A percentile compares a stretch with the other conserved stretches of the same genome.
phyloP scores from a whole-genome alignment of 2,329 filamentous ascomycete genomes.

The Ophiosphaerella korrae region DNA sequence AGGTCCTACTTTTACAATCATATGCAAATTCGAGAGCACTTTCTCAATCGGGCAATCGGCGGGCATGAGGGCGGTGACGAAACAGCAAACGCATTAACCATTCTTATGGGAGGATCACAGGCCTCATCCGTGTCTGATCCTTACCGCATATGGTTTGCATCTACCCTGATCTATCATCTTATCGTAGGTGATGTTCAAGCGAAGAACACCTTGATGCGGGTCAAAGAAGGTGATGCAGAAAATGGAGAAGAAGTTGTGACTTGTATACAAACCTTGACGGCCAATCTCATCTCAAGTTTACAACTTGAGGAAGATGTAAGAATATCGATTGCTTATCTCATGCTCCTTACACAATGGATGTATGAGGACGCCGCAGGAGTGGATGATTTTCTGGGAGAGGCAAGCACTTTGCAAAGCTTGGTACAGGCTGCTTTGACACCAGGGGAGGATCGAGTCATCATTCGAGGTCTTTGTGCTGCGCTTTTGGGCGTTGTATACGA shows the following conservation, averaged over 20 bases:
- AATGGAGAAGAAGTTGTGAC: constrained; percentile 94
- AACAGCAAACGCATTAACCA: constrained; percentile 85
- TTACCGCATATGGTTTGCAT: constrained; percentile 88
- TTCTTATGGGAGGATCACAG: constrained; percentile 71
- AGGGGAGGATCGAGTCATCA: constrained; percentile 63
- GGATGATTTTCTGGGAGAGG: constrained; percentile 90
- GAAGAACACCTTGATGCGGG: constrained; percentile 77
- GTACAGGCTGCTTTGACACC: constrained; percentile 70
- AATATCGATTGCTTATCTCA: constrained; percentile 82
- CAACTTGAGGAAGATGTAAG: constrained; percentile 78
- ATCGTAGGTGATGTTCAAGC: constrained; percentile 79
- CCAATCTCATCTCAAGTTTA: constrained; percentile 81
- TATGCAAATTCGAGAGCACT: constrained; percentile 79
- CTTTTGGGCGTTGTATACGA: constrained; percentile 90
- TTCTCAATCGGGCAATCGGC: constrained; percentile 85
- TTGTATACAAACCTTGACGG: constrained; percentile 84
- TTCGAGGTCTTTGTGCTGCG: constrained; percentile 82
- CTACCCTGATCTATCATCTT: constrained; percentile 83
- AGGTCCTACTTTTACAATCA: constrained; percentile 91
- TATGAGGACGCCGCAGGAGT: constrained; percentile 92
- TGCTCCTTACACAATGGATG: constrained; percentile 86
- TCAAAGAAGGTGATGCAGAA: constrained; percentile 87
- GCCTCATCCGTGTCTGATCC: constrained; percentile 72
- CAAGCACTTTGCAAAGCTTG: constrained; percentile 86
- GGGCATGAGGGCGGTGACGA: constrained; percentile 82